These are phyloP conservation scores for Tylopilus vinaceipallidus DNA, from an alignment of 768 basidiomycete species.

Conservation along the genomic window DNA sequence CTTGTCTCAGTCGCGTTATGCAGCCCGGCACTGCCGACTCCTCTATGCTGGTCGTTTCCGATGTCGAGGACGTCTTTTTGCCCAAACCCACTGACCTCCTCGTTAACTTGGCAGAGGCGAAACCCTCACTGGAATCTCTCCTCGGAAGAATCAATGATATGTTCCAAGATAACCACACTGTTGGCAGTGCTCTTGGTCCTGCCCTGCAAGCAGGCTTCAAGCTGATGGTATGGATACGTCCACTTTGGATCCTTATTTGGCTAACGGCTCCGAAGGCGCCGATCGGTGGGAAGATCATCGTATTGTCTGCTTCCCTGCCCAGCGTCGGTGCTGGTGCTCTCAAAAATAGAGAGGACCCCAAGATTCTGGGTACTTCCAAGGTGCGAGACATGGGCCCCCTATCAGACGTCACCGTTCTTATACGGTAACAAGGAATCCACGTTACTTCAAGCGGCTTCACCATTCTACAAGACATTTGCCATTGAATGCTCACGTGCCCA, in stretches of 20 bases:
- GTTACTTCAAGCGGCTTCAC: constrained; percentile 87
- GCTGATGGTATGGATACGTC: constrained; percentile 63
- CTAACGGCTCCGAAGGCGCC: constrained; percentile 51
- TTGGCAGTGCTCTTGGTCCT: constrained; percentile 93
- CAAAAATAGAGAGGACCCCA: constrained; percentile 96
- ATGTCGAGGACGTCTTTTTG: constrained; percentile 95
- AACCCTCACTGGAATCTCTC: constrained; percentile 75
- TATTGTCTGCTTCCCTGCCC: constrained; percentile 82
- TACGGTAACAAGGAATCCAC: constrained; percentile 67
- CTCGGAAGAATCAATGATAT: constrained; percentile 87
- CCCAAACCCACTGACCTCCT: constrained; percentile 97
- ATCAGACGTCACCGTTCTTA: constrained; percentile 1
- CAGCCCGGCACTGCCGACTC: constrained; percentile 75
- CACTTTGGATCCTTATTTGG: not conserved
- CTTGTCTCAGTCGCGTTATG: not conserved
- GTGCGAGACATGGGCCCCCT: constrained; percentile 36
- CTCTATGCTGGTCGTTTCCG: constrained; percentile 95
- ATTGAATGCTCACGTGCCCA: constrained; percentile 98
- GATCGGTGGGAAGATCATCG: constrained; percentile 93
- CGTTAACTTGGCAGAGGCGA: constrained; percentile 87
- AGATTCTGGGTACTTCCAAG: constrained; percentile 92
- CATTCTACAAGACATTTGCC: constrained; percentile 98
- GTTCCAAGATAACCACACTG: constrained; percentile 94
- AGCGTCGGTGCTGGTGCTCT: constrained; percentile 86
- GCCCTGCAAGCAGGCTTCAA: constrained; percentile 96